Percentiles rank a stretch among this genome's conserved stretches.
phyloP scores from a whole-genome alignment of 2,329 filamentous ascomycete species.

The Helotiales sp. region DNA sequence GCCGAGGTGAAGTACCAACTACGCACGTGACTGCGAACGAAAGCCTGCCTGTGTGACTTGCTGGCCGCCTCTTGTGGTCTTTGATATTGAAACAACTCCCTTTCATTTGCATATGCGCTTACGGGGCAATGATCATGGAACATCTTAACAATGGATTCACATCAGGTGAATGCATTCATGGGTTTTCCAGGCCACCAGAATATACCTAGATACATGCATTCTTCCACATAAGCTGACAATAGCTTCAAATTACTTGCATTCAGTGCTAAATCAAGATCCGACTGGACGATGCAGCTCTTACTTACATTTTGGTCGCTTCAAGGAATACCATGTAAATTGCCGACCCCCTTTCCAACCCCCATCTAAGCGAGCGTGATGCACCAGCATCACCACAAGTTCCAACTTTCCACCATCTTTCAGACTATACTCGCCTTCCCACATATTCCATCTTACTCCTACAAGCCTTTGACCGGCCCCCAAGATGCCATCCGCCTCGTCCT shows the following conservation, averaged over 20 bases:
- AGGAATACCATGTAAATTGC: not conserved
- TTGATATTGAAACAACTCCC: too few species aligned
- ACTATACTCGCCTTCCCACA: constrained; percentile 11
- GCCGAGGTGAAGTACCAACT: too few species aligned
- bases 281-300: not conserved
- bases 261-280: too few species aligned
- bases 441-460: constrained; percentile 10
- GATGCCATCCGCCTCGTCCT: constrained; percentile 4
- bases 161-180: not conserved
- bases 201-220: not conserved
- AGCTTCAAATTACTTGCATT: not conserved
- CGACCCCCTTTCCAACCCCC: not conserved
- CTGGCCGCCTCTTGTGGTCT: too few species aligned
- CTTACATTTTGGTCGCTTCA: not conserved
- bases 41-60: too few species aligned
- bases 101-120: too few species aligned
- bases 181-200: not conserved
- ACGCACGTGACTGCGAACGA: too few species aligned
- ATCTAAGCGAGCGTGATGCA: constrained; percentile 6
- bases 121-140: too few species aligned
- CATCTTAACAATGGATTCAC: too few species aligned
- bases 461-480: constrained; percentile 1
- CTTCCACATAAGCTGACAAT: not conserved
- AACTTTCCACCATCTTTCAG: constrained; percentile 12
- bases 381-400: constrained; percentile 16